A percentile compares a stretch with the other conserved stretches of the same genome.
Evolutionary conservation across 441 rosid genomes (phyloP).

Genomic region (Aquilaria agallochum): DNA sequence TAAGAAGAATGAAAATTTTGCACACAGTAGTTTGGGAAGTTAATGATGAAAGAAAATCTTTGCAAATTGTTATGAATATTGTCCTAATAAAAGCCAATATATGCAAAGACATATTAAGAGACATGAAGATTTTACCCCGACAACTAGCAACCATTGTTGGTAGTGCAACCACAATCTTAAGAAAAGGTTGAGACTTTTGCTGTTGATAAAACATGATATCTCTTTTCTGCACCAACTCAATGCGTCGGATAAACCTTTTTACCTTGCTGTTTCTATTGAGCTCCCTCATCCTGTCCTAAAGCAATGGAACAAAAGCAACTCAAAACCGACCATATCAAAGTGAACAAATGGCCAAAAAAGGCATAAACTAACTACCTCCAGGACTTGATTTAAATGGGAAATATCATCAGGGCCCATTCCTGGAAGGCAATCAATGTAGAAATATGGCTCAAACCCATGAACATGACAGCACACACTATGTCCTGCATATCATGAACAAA

Average conservation of each 20-base stretch:
- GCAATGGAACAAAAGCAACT: constrained; percentile 4
- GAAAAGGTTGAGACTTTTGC: constrained; percentile 70
- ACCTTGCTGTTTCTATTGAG: constrained; percentile 56
- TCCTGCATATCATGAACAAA: constrained; percentile 37
- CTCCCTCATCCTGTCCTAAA: constrained; percentile 86
- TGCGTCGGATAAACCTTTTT: constrained; percentile 51
- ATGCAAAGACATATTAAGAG: too few relatives aligned
- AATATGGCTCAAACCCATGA: constrained; percentile 98
- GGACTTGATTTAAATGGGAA: constrained; percentile 68
- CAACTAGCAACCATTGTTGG: constrained; percentile 94
- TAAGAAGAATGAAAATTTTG: too few relatives aligned
- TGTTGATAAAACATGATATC: constrained; percentile 96
- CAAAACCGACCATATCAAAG: constrained; percentile 3
- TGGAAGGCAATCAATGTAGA: constrained; percentile 80
- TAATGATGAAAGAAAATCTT: too few relatives aligned
- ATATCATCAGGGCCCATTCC: constrained; percentile 96
- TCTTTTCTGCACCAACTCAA: constrained; percentile 75
- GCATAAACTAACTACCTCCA: constrained; percentile 59
- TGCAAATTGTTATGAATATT: too few relatives aligned
- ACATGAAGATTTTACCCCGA: constrained; percentile 50
- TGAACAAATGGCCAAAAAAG: constrained; percentile 2
- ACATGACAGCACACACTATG: constrained; percentile 93
- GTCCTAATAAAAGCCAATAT: too few relatives aligned
- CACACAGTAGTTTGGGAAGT: too few relatives aligned
- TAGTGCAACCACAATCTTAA: constrained; percentile 89